phyloP scores from a whole-genome alignment of 345 rosid genomes.

The Geranium brycei region DNA sequence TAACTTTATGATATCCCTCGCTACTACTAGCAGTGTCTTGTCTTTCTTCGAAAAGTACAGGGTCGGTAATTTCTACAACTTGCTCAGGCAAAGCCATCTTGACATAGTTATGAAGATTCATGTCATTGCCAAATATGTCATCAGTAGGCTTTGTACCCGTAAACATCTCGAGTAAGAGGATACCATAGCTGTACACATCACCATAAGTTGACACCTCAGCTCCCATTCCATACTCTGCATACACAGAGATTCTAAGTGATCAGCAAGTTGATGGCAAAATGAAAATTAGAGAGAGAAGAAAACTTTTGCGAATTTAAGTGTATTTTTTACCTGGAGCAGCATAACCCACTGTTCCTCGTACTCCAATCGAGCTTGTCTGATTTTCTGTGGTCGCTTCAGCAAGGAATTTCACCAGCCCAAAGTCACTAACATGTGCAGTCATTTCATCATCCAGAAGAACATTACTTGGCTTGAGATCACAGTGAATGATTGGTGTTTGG shows the following conservation, averaged over 20 bases:
- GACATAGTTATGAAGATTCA: slow-evolving; percentile 10
- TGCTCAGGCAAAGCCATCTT: too few species aligned
- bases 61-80: too few species aligned
- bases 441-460: slow-evolving; percentile 4
- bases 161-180: slow-evolving; percentile 31
- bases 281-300: too few species aligned
- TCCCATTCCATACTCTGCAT: not conserved
- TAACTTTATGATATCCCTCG: too few species aligned
- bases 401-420: slow-evolving; percentile 1
- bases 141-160: slow-evolving; percentile 26
- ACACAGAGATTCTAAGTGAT: too few species aligned
- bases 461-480: slow-evolving; percentile 13
- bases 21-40: too few species aligned
- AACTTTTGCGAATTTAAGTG: too few species aligned
- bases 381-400: not conserved
- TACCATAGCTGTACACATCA: slow-evolving; percentile 6
- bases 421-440: slow-evolving; percentile 5
- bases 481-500: slow-evolving; percentile 8
- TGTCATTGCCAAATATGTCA: slow-evolving; percentile 14
- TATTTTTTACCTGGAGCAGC: not conserved
- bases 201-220: slow-evolving; percentile 9
- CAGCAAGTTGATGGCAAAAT: too few species aligned
- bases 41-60: too few species aligned
- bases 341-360: not conserved
- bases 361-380: not conserved